These are phyloP conservation scores for Colletotrichum eleusines DNA, from an alignment of 2,329 filamentous ascomycete species.

Conservation along the genomic window DNA sequence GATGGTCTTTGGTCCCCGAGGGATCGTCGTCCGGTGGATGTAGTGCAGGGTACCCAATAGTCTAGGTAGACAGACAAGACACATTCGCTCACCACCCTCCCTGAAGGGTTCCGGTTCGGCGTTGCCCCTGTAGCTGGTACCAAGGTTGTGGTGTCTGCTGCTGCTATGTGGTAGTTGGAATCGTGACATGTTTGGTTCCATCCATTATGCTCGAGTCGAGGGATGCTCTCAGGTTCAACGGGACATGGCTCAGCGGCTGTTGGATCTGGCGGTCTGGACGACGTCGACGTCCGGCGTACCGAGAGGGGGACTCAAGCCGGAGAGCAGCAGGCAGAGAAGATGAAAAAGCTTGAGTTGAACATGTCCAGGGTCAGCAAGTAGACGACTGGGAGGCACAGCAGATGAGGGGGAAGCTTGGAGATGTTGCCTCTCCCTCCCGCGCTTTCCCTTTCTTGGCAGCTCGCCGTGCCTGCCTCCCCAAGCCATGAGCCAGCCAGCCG, in stretches of 20 bases:
- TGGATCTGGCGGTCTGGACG: background rate
- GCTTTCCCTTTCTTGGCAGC: background rate
- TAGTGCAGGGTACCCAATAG: too few species aligned
- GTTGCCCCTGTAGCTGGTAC: constrained; percentile 3
- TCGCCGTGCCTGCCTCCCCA: background rate
- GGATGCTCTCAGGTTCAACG: too few species aligned
- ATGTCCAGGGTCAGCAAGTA: background rate
- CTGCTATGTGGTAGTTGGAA: background rate
- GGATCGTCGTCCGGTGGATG: constrained; percentile 1
- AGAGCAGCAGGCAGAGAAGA: background rate
- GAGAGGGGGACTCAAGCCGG: background rate
- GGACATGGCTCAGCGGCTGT: background rate
- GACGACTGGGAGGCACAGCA: background rate
- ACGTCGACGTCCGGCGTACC: background rate
- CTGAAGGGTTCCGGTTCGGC: background rate
- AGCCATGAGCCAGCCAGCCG: background rate
- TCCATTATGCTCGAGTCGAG: background rate
- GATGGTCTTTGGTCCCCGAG: background rate
- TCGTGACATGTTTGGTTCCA: constrained; percentile 2
- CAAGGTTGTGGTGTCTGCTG: background rate
- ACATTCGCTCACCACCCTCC: background rate
- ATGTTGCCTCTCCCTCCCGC: background rate
- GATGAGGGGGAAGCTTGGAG: background rate
- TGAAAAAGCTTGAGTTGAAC: constrained; percentile 23
- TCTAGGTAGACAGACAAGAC: too few species aligned